Evolutionary conservation across 1,139 yeast genomes (phyloP).

Genomic region (Debaryomyces robertsiae): DNA sequence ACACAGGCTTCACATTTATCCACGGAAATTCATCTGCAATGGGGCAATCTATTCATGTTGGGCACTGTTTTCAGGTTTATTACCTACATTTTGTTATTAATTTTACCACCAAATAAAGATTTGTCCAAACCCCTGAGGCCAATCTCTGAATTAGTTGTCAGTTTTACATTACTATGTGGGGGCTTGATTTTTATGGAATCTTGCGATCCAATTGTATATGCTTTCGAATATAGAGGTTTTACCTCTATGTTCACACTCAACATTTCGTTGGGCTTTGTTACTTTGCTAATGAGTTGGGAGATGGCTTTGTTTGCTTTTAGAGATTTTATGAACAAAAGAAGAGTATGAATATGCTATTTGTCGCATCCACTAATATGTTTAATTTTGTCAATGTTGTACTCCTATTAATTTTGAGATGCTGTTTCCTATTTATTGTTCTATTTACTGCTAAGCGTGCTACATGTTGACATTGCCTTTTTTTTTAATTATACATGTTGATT

Average conservation of each 20-base stretch:
- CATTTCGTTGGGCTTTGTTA: constrained; percentile 74
- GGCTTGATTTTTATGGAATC: constrained; percentile 92
- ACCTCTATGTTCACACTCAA: constrained; percentile 91
- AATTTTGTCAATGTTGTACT: too few relatives aligned
- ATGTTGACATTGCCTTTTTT: too few relatives aligned
- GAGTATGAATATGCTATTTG: not conserved
- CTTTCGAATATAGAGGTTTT: constrained; percentile 81
- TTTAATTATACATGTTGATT: too few relatives aligned
- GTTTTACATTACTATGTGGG: constrained; percentile 82
- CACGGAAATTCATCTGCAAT: constrained; percentile 80
- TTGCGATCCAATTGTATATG: constrained; percentile 79
- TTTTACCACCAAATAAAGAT: constrained; percentile 45
- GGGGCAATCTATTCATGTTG: constrained; percentile 82
- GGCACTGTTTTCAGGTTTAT: constrained; percentile 77
- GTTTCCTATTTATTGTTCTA: too few relatives aligned
- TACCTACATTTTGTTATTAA: constrained; percentile 62
- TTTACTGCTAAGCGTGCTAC: too few relatives aligned
- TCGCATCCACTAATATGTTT: too few relatives aligned
- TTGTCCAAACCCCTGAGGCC: constrained; percentile 59
- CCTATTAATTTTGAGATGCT: too few relatives aligned
- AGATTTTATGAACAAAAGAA: constrained; percentile 43
- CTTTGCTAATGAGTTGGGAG: constrained; percentile 89
- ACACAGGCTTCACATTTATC: constrained; percentile 79
- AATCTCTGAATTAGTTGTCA: constrained; percentile 75
- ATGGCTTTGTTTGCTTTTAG: constrained; percentile 71